Evolutionary conservation across 306 rosid genomes (phyloP).

Genomic region (Pachyrhizus erosus): DNA sequence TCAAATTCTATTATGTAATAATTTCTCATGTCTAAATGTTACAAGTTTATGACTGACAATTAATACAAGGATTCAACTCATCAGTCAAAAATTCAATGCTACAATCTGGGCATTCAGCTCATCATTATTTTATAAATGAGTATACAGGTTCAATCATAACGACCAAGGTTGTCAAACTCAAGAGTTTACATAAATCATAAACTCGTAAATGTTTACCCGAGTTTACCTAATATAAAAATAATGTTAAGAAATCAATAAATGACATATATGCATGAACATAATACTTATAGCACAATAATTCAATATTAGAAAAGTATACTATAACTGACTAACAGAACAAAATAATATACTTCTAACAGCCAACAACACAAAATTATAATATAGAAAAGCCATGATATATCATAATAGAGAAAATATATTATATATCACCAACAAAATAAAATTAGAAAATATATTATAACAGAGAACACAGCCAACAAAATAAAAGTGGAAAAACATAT

Average conservation of each 20-base stretch:
- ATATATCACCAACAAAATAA: too few species aligned
- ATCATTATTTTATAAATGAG: not conserved
- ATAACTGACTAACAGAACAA: too few species aligned
- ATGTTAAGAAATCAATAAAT: not conserved
- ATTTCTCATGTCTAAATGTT: not conserved
- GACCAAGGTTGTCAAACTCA: not conserved
- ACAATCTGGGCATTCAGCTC: not conserved
- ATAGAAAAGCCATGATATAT: too few species aligned
- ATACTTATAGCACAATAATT: not conserved
- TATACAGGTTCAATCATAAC: not conserved
- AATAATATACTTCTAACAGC: too few species aligned
- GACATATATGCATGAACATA: not conserved
- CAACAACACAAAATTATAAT: not conserved
- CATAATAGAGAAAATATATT: too few species aligned
- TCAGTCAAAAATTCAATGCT: not conserved
- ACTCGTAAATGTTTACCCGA: too few species aligned
- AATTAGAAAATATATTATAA: too few species aligned
- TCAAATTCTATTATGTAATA: not conserved
- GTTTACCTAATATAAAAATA: not conserved
- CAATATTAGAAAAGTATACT: not conserved
- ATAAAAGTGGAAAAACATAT: too few species aligned
- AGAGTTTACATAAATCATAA: not conserved
- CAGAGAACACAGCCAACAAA: not conserved
- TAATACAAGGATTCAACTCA: slow-evolving; percentile 25
- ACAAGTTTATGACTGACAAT: not conserved